phyloP scores from a whole-genome alignment of 148 eudicot species.

The Limonium bicolor region DNA sequence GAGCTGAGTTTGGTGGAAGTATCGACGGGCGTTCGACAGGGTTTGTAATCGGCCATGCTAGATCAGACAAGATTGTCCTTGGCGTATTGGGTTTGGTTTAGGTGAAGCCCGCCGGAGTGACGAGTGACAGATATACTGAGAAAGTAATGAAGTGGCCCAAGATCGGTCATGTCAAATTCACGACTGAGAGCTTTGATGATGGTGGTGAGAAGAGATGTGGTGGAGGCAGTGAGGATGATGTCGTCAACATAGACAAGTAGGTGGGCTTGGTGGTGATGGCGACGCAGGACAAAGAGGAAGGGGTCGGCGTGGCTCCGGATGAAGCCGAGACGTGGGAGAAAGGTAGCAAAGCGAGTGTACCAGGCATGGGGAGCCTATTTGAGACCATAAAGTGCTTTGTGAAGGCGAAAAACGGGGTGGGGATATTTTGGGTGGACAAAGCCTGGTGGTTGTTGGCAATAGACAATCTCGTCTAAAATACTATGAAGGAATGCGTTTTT shows the following conservation, averaged over 20 bases:
- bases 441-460: neutral
- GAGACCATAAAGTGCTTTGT: neutral
- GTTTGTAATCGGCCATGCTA: neutral
- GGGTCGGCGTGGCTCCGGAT: too few species aligned
- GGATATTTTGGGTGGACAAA: neutral
- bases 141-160: neutral
- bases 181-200: neutral
- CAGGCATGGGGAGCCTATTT: neutral
- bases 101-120: neutral
- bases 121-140: conserved; percentile 2
- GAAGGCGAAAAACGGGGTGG: neutral
- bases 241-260: neutral
- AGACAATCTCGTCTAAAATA: neutral
- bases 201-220: neutral
- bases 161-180: neutral
- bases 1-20: neutral
- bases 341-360: neutral
- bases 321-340: neutral
- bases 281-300: neutral
- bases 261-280: neutral
- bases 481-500: too few species aligned
- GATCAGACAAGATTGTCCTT: neutral
- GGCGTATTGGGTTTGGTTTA: neutral
- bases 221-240: neutral
- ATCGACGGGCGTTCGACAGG: neutral